Conservation (phyloP, 805 yeast genomes). For the Scheffersomyces lignosus region DNA sequence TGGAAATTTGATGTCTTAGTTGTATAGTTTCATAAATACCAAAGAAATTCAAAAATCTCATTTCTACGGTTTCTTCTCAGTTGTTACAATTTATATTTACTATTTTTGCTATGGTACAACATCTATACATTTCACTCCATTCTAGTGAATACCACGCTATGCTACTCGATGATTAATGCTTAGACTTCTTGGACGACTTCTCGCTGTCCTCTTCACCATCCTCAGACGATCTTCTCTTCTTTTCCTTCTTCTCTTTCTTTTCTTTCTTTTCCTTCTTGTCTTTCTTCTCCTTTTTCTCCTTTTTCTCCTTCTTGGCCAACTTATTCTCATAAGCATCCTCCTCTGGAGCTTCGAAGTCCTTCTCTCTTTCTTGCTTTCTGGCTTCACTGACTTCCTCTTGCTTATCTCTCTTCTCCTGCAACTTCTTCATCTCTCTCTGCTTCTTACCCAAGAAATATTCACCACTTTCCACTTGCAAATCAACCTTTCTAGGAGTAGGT, state of each 20-base stretch:
- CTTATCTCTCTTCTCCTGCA: conserved; percentile 75
- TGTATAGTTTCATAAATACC: no score
- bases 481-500: conserved; percentile 95
- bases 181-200: conserved; percentile 3
- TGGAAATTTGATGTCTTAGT: no score
- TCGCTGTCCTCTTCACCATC: conserved; percentile 6
- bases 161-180: no score
- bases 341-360: conserved; percentile 84
- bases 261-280: conserved; percentile 26
- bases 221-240: conserved; percentile 1
- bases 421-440: conserved; percentile 71
- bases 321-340: conserved; percentile 59
- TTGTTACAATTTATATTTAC: no score
- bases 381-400: conserved; percentile 69
- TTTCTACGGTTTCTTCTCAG: no score
- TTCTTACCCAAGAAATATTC: conserved; percentile 90
- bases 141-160: no score
- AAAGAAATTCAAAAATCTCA: no score
- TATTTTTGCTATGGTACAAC: no score
- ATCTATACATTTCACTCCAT: no score
- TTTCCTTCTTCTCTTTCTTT: conserved; percentile 21
- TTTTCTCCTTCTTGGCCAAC: conserved; percentile 21
- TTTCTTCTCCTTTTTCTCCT: conserved; percentile 22
- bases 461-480: conserved; percentile 96
- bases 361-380: conserved; percentile 67